Base-by-base conservation (phyloP, 805 yeast species). In the Torulaspora microellipsoides region DNA sequence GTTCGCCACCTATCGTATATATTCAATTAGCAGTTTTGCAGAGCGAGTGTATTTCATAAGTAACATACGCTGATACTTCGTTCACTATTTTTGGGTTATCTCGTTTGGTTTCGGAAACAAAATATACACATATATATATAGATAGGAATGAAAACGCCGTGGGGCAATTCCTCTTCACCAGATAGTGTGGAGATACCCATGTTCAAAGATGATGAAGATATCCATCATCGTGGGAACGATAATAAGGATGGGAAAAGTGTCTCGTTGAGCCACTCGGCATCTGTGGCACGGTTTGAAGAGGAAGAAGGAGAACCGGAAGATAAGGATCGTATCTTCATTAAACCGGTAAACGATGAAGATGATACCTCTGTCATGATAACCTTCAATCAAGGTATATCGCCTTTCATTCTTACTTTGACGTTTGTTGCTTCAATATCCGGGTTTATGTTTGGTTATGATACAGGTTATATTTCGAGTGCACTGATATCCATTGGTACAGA, bases 371-470 rank as follows among this genome's bases (percentile, higher is more conserved):
- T 71, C 34, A 56, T 73, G 52, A 68, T 73, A 59, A 68, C 76
- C 0, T 67, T 77, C 63, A 72, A 73, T 54, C 72, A 75, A 10
- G 73, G 67, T 45, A 81, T 86, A 3, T 74, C 93, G 9, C 65
- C 71, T 7, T 66, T 85, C 56, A 87, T 89, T 38, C 68, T 88
- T 17, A 66, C 77, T 23, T 66, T 89, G 40, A 85, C 95, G 0
- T 70, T 81, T 39, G 80, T 81, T 23, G 80, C 96, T 0, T 89
- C 96, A 7, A 83, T 91, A 49, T 89, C 96, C 0, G 98, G 98
- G 1, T 88, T 90, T 67, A 80, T 91, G 88, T 91, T 91, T 67
- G 99, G 99, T 54, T 91, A 91, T 60, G 99, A 91, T 65, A 91
- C 98, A 0, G 98, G 98, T 54, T 91, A 91, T 66, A 90, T 91